Evolutionary conservation across 2,329 filamentous ascomycete species (phyloP), one percentile per base, ranked within the genome.

Genomic region (Rugonectria rugulosa): DNA sequence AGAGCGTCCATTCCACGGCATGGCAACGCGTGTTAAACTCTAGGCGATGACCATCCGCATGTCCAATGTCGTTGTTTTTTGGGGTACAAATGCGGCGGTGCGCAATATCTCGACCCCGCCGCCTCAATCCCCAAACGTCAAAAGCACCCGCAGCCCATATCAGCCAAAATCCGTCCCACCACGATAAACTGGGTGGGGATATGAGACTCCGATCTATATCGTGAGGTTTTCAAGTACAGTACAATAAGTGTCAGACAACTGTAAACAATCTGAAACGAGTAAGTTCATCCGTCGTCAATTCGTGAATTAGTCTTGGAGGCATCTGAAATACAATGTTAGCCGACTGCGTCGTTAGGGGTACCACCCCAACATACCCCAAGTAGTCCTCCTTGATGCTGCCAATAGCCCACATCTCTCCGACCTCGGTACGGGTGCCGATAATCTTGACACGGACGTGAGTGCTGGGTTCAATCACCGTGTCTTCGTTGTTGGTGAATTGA

Each of bases 391-490:
- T 97, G 79, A 99, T 97, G 65, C 92, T 98, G 57, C 93, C 95
- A 73, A 99, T 96, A 31, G 94, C 95, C 83, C 90, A 97, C 85
- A 99, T 96, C 72, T 91, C 89, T 60, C 91, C 92, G 46, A 98
- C 91, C 73, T 98, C 95, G 62, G 91, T 93, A 75, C 96, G 87
- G 45, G 94, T 90, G 75, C 95, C 95, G 67, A 97, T 91, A 61
- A 99, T 88, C 78, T 97, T 97, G 63, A 98, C 86, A 41, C 95
- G 90, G 61, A 99, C 87, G 67, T 97, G 94, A 14, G 93, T 96
- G 42, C 92, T 92, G 56, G 92, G 92, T 76, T 98, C 93, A 69
- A 99, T 96, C 29, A 92, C 88, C 63, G 93, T 91, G 63, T 97
- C 95, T 60, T 91, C 92, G 68, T 97, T 94, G 74, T 99, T 94